Conservation (phyloP, 371 early-diverging fungal genomes). For the Haplosporangium sp. region DNA sequence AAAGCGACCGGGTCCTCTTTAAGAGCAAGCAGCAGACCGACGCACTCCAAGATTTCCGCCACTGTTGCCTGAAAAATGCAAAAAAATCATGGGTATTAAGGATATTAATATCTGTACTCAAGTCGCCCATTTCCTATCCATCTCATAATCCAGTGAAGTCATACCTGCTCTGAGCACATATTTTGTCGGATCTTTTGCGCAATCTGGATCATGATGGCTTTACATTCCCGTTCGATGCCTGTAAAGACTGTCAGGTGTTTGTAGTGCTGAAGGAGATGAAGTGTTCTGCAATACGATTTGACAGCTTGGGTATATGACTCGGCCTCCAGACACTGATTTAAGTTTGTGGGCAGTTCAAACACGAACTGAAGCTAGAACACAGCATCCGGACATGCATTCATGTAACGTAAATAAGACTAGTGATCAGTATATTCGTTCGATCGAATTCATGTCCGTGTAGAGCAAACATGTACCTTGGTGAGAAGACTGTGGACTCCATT, state of each 20-base stretch:
- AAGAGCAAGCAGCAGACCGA: conserved; percentile 68
- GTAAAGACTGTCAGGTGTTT: conserved; percentile 77
- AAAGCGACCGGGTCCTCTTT: conserved; percentile 61
- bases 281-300: conserved; percentile 77
- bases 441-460: neutral
- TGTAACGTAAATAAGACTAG: too few species aligned
- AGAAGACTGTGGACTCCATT: conserved; percentile 80
- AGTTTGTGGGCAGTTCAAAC: conserved; percentile 82
- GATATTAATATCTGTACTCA: neutral
- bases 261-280: conserved; percentile 80
- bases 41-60: conserved; percentile 62
- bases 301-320: conserved; percentile 81
- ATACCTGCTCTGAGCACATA: conserved; percentile 56
- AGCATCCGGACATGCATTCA: too few species aligned
- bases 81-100: neutral
- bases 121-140: neutral
- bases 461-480: conserved; percentile 55
- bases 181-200: conserved; percentile 67
- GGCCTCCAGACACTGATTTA: conserved; percentile 68
- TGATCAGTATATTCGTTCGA: too few species aligned
- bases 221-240: conserved; percentile 82
- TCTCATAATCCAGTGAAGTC: too few species aligned
- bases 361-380: conserved; percentile 78
- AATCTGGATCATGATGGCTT: conserved; percentile 72
- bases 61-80: conserved; percentile 51